A percentile compares a stretch with the other conserved stretches of the same genome.
These are phyloP conservation scores for Russula vinacea DNA, from an alignment of 768 basidiomycete species.

Conservation along the genomic window DNA sequence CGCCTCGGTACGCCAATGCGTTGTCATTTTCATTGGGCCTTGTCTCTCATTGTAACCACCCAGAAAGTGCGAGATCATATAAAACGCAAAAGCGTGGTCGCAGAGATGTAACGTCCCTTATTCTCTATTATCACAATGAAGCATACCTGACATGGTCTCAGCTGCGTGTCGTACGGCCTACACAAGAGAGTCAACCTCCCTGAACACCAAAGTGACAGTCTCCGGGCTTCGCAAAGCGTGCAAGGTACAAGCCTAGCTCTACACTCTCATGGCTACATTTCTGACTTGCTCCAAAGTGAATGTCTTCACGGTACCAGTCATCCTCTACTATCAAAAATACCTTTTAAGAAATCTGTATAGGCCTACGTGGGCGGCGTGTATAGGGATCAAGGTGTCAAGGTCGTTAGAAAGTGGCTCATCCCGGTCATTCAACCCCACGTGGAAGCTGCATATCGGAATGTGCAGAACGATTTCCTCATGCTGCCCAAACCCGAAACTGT, in stretches of 20 bases:
- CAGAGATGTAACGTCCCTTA: constrained; percentile 6
- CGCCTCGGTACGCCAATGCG: background rate
- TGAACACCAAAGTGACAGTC: background rate
- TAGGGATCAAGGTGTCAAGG: constrained; percentile 9
- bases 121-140: background rate
- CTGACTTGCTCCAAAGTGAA: background rate
- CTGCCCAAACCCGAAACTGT: too few relatives aligned
- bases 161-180: constrained; percentile 12
- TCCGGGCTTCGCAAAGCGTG: background rate
- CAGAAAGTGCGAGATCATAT: constrained; percentile 17
- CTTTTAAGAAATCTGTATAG: background rate
- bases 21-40: too few relatives aligned
- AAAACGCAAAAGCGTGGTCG: background rate
- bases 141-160: background rate
- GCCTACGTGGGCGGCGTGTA: constrained; percentile 17
- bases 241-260: constrained; percentile 7
- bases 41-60: background rate
- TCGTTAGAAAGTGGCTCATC: constrained; percentile 11
- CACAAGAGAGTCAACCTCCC: constrained; percentile 5
- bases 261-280: too few relatives aligned
- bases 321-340: background rate
- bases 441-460: background rate
- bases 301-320: constrained; percentile 13
- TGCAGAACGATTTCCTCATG: background rate
- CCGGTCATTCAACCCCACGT: background rate